Percentiles rank a stretch among this genome's conserved stretches.
Conservation (phyloP, 352 stramenopile species). For the Plasmopara viticola region DNA sequence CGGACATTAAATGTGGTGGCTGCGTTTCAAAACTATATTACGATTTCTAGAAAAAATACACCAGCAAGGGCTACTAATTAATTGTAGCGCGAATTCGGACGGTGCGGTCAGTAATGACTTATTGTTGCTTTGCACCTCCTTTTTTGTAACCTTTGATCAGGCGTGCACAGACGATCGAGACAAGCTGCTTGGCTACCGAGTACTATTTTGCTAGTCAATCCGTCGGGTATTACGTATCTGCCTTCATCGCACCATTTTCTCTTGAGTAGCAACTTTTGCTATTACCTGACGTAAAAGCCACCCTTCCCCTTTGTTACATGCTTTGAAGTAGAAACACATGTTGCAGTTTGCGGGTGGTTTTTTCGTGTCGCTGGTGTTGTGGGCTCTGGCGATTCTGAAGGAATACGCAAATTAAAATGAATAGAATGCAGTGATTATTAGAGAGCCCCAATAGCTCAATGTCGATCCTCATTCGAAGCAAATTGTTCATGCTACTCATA, state of each 20-base stretch:
- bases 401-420: slow-evolving; percentile 31
- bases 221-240: too few relatives aligned
- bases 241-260: slow-evolving; percentile 55
- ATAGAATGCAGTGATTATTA: slow-evolving; percentile 27
- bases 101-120: slow-evolving; percentile 18
- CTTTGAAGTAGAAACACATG: slow-evolving; percentile 31
- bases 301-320: too few relatives aligned
- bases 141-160: too few relatives aligned
- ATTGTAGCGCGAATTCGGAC: slow-evolving; percentile 48
- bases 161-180: slow-evolving; percentile 50
- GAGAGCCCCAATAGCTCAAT: slow-evolving; percentile 57
- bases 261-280: too few relatives aligned
- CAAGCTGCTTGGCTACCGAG: slow-evolving; percentile 64
- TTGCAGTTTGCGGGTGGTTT: slow-evolving; percentile 43
- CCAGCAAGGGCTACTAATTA: slow-evolving; percentile 40
- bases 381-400: slow-evolving; percentile 40
- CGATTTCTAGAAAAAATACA: too few relatives aligned
- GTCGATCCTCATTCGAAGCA: slow-evolving; percentile 59
- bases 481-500: slow-evolving; percentile 59
- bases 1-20: too few relatives aligned
- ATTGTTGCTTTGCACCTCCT: too few relatives aligned
- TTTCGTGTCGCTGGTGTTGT: slow-evolving; percentile 49
- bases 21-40: too few relatives aligned
- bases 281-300: too few relatives aligned
- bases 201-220: too few relatives aligned